Conservation (phyloP, 441 rosid genomes). For the Erodium moschatum region DNA sequence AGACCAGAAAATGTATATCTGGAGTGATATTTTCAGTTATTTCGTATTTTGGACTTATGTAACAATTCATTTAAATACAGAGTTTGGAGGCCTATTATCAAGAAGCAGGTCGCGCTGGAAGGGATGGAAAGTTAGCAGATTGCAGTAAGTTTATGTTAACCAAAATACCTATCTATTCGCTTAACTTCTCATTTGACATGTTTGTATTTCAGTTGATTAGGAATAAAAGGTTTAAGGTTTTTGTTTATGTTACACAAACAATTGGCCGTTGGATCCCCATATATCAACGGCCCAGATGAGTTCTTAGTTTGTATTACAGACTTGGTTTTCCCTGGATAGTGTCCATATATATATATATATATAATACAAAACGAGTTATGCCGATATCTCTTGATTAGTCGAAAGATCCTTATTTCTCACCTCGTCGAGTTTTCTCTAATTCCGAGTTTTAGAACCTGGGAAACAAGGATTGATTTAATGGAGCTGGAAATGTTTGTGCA, state of each 20-base stretch:
- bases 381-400: no score
- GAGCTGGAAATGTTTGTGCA: neutral
- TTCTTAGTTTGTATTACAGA: no score
- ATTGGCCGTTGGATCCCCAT: no score
- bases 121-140: slow-evolving; percentile 79
- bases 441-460: no score
- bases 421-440: no score
- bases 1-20: neutral
- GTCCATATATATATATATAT: no score
- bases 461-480: neutral
- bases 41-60: slow-evolving; percentile 8
- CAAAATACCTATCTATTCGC: neutral
- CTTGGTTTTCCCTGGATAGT: no score
- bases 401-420: no score
- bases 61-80: slow-evolving; percentile 33
- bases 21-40: slow-evolving; percentile 4
- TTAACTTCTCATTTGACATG: neutral
- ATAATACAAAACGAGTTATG: no score
- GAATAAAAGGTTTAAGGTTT: neutral
- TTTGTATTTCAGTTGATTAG: slow-evolving; percentile 2
- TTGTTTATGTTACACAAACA: neutral
- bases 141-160: slow-evolving; percentile 48
- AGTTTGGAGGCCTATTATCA: slow-evolving; percentile 91
- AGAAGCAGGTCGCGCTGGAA: slow-evolving; percentile 98
- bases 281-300: no score